Base-by-base conservation (phyloP, 2,329 filamentous ascomycete species). In the Epichloe gansuensis region DNA sequence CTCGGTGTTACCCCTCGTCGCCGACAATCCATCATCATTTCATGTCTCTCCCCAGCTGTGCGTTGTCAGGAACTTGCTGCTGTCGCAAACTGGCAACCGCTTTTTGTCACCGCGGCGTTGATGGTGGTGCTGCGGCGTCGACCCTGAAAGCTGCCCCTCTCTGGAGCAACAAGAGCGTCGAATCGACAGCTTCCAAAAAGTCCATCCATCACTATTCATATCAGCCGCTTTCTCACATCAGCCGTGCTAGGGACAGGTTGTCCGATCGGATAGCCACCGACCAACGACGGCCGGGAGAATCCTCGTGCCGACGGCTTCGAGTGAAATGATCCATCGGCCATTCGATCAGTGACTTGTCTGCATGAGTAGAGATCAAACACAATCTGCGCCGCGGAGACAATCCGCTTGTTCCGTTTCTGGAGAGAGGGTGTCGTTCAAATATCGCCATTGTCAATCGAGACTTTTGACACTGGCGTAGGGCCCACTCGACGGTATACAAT, bases 1-100 rank as follows among this genome's bases (percentile, higher is more conserved):
- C 67, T 71, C 64, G 60, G 62, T 61, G 50, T 23, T 60, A 50
- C 50, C 54, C 51, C 53, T 56, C 53, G 54, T 49, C 41, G 38
- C 47, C 41, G 38, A 17, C 41, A 40, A 45, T 13, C 17, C 41
- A 9, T 38, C 38, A 35, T 39, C 44, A 39, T 41, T 46, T 49
- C 41, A 40, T 35, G 17, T 46, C 41, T 39, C 13, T 6, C 35
- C 35, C 17, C 35, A 25, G 34, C 38, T 25, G 34, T 36, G 21
- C 25, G 13, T 3, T 40, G 41, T 31, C 27, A 35, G 23, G 45
- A 35, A 49, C 36, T 38, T 51, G 53, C 27, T 45, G 31, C 44
- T 53, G 54, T 51, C 51, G 49, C 51, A 42, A 27, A 25, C 49
- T 43, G 50, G 39, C 41, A 38, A 50, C 38, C 43, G 39, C 39